These are phyloP conservation scores for Achlya hypogyna DNA, from an alignment of 352 stramenopile species.

Conservation along the genomic window DNA sequence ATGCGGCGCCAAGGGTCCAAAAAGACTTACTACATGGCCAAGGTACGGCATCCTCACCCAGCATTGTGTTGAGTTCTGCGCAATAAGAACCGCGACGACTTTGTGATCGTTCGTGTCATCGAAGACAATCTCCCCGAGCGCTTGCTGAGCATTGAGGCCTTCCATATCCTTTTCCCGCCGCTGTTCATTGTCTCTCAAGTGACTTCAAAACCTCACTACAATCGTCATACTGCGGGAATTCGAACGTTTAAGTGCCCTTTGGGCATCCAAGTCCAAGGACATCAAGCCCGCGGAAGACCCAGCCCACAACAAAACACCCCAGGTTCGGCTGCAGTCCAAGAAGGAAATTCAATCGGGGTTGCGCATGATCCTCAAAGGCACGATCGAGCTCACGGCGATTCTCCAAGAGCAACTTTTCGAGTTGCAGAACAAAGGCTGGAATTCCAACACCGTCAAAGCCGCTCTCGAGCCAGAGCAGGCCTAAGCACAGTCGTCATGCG, in stretches of 20 bases:
- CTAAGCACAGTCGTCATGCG: too few relatives aligned
- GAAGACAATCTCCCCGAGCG: not conserved
- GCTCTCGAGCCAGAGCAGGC: not conserved
- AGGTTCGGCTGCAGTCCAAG: not conserved
- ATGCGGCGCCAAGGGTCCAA: constrained; percentile 10
- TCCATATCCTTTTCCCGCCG: constrained; percentile 4
- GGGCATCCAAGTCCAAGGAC: not conserved
- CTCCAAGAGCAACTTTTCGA: constrained; percentile 10
- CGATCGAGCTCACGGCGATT: constrained; percentile 14
- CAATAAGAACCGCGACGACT: constrained; percentile 6
- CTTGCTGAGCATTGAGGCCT: not conserved
- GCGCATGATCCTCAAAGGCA: constrained; percentile 9
- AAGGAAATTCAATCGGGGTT: constrained; percentile 5
- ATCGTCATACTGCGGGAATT: not conserved
- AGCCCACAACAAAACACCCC: not conserved
- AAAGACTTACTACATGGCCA: not conserved
- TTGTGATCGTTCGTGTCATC: not conserved
- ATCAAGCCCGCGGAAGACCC: not conserved
- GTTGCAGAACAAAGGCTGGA: constrained; percentile 7
- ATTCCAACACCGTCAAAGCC: not conserved
- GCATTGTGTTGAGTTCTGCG: not conserved
- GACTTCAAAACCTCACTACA: not conserved
- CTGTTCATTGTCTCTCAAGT: not conserved
- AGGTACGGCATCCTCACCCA: not conserved
- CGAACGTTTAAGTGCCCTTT: not conserved